Evolutionary conservation across 2,329 filamentous ascomycete species (phyloP).

Genomic region (Fusarium pilosicola): DNA sequence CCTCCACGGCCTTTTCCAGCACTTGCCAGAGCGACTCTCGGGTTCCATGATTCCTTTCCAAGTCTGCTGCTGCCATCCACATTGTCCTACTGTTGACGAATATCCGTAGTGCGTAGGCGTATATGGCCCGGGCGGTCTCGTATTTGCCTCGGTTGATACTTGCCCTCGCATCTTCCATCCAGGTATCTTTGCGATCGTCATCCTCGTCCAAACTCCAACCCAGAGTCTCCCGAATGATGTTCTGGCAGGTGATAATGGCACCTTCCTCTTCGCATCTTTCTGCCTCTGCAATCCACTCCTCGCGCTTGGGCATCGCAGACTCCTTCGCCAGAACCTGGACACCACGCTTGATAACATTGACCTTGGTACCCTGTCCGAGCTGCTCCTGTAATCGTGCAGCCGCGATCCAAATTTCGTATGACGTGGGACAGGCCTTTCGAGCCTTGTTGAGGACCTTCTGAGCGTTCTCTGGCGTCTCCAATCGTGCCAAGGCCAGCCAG

Average conservation of each 20-base stretch:
- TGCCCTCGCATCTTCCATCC: constrained; percentile 90
- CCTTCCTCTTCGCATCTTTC: constrained; percentile 95
- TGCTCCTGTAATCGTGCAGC: constrained; percentile 92
- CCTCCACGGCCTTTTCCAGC: constrained; percentile 92
- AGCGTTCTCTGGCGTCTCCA: constrained; percentile 90
- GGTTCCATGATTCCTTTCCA: constrained; percentile 89
- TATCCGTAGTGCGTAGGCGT: constrained; percentile 87
- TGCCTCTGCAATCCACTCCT: constrained; percentile 96
- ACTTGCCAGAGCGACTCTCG: constrained; percentile 85
- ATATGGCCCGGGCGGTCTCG: constrained; percentile 92
- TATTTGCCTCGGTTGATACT: constrained; percentile 85
- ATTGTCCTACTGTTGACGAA: constrained; percentile 89
- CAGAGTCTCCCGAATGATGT: constrained; percentile 91
- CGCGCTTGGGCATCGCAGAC: constrained; percentile 94
- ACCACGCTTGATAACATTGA: constrained; percentile 95
- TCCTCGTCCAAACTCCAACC: constrained; percentile 95
- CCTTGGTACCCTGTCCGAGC: constrained; percentile 77
- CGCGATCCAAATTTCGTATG: constrained; percentile 96
- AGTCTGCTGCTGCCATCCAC: constrained; percentile 89
- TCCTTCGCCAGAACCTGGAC: constrained; percentile 89
- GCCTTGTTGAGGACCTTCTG: constrained; percentile 96
- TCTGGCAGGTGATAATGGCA: constrained; percentile 83
- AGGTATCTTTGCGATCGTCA: constrained; percentile 94
- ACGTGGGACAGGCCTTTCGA: constrained; percentile 91
- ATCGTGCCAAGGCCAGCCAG: constrained; percentile 90